A percentile compares a stretch with the other conserved stretches of the same genome.
Conservation (phyloP, 768 basidiomycete genomes). For the Podaxis sp. region DNA sequence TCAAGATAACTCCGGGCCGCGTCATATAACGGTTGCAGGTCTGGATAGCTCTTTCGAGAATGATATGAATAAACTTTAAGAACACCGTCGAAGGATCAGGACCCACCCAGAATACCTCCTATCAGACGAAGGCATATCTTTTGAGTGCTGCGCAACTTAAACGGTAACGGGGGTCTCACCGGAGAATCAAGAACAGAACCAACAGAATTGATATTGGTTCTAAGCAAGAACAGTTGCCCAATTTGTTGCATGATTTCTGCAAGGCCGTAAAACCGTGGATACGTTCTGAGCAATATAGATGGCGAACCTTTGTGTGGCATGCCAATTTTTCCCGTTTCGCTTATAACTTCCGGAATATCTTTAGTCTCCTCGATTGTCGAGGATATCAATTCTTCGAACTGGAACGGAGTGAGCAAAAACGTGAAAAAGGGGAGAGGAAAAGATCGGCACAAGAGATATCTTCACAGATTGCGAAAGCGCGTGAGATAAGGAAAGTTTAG, state of each 20-base stretch:
- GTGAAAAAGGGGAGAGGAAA: background rate
- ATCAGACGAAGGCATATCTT: constrained; percentile 11
- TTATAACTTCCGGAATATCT: constrained; percentile 90
- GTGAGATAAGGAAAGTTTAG: constrained; percentile 92
- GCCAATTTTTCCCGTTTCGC: constrained; percentile 93
- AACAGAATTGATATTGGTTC: constrained; percentile 93
- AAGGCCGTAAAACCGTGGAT: constrained; percentile 14
- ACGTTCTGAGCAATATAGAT: constrained; percentile 9
- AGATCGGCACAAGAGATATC: constrained; percentile 71
- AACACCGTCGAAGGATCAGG: background rate
- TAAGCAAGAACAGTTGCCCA: constrained; percentile 87
- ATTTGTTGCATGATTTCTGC: constrained; percentile 97
- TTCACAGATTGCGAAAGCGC: constrained; percentile 96
- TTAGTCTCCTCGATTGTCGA: constrained; percentile 95
- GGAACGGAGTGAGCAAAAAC: constrained; percentile 3
- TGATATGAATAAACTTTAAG: constrained; percentile 1
- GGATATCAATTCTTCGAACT: constrained; percentile 93
- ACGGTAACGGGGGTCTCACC: constrained; percentile 42
- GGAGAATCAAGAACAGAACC: constrained; percentile 97
- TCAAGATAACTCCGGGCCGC: constrained; percentile 93
- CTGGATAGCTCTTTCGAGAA: constrained; percentile 75
- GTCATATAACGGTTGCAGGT: constrained; percentile 92
- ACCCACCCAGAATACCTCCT: constrained; percentile 95
- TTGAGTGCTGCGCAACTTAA: constrained; percentile 10
- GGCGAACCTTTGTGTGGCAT: constrained; percentile 75